Conservation (phyloP, 2,329 filamentous ascomycete genomes). For the Diaporthe citrichinensis region DNA sequence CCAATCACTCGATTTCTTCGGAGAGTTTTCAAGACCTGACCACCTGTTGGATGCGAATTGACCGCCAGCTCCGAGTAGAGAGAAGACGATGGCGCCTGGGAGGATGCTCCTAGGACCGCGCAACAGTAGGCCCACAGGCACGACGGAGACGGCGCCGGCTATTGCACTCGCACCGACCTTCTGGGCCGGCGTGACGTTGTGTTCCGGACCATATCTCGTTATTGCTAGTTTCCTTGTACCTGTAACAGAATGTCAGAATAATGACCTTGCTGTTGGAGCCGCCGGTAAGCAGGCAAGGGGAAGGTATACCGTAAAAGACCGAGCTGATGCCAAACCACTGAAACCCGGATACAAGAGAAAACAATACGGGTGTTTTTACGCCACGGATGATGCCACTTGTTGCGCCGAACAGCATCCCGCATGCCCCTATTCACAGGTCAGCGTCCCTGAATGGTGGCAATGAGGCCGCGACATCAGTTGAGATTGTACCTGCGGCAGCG, state of each 20-base stretch:
- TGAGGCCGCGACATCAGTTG: neutral
- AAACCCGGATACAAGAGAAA: constrained; percentile 78
- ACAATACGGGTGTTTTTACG: constrained; percentile 76
- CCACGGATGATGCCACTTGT: constrained; percentile 77
- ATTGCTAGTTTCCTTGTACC: constrained; percentile 53
- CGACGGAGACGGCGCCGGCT: constrained; percentile 77
- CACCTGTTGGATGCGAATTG: constrained; percentile 47
- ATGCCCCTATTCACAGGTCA: constrained; percentile 60
- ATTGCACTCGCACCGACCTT: constrained; percentile 77
- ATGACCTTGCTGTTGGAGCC: neutral
- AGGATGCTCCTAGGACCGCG: constrained; percentile 67
- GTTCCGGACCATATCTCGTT: constrained; percentile 63
- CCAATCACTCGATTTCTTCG: constrained; percentile 47
- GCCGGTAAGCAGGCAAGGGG: neutral
- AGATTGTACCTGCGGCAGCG: constrained; percentile 66
- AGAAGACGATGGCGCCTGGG: constrained; percentile 65
- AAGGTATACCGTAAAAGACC: constrained; percentile 79
- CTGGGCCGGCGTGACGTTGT: constrained; percentile 69
- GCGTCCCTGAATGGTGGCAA: neutral
- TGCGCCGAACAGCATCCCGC: constrained; percentile 76
- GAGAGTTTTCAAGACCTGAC: neutral
- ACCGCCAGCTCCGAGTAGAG: constrained; percentile 52
- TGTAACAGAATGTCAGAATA: constrained; percentile 11
- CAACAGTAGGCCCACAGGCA: constrained; percentile 68
- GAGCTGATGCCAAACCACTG: constrained; percentile 87